Base-by-base conservation (phyloP, 768 basidiomycete species). In the Rhodotorula toruloides region DNA sequence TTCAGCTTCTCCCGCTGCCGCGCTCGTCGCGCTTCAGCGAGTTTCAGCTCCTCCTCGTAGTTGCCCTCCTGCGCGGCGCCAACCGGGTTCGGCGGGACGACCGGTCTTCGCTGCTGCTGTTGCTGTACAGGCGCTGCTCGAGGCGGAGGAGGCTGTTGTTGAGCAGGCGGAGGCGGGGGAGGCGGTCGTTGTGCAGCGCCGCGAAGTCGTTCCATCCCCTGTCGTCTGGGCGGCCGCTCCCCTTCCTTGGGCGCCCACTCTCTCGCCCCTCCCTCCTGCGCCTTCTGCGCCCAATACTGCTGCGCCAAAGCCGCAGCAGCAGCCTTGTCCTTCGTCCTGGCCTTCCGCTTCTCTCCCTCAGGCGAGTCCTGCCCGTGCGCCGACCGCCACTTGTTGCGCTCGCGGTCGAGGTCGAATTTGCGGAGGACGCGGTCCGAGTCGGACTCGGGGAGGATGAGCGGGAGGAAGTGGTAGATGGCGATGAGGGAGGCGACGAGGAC, bases 41-140 rank as follows among this genome's bases (percentile, higher is more conserved):
- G n/a, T 9, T 42, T 14, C 6, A 54, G 37, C 53, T 65, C 57
- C 31, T 59, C 43, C 42, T 65, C 57, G 37, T 44, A 57, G 14
- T 40, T 50, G 14, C 31, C 49, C 10, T 8, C 42, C 21, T 43
- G 13, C 12, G 47, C 47, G 36, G 21, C 54, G 25, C 29, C 37
- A 46, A 8, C 19, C 19, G 44, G 11, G 8, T 14, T 14, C 9
- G 25, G 11, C 17, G 19, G 19, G 19, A 10, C 19, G 7, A 25
- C 19, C n/a, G n/a, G n/a, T n/a, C n/a, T n/a, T n/a, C n/a, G n/a
- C n/a, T n/a, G 40, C 40, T 11, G 40, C 40, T 40, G 40, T 19
- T 40, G 40, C 40, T 40, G 12, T 40, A n/a, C n/a, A n/a, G n/a
- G n/a, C 29, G 47, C 27, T 7, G 47, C 27, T 3, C 16, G 42